Evolutionary conservation across 2,329 filamentous ascomycete species (phyloP).

Genomic region (Pseudocercospora musae): DNA sequence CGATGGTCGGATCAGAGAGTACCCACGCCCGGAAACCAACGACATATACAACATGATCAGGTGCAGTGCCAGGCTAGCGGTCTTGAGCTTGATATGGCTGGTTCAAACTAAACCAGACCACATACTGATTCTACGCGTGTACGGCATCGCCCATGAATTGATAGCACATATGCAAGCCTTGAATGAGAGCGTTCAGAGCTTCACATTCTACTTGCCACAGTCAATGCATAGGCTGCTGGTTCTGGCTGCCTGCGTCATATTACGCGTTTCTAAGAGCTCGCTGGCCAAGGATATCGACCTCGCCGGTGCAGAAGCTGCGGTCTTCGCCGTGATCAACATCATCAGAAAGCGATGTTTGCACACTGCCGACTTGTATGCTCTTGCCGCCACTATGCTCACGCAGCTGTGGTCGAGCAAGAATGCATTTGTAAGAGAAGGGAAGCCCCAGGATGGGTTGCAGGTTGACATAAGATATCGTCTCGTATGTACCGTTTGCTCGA

Average conservation of each 20-base stretch:
- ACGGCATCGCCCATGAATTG: background rate
- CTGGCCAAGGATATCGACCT: conserved; percentile 2
- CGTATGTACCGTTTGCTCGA: too few species aligned
- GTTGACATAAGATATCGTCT: conserved; percentile 10
- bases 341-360: background rate
- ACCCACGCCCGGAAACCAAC: background rate
- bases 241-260: background rate
- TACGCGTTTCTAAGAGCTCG: conserved; percentile 4
- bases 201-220: conserved; percentile 8
- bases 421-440: conserved; percentile 5
- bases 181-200: background rate
- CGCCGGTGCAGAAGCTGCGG: conserved; percentile 1
- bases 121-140: conserved; percentile 1
- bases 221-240: conserved; percentile 1
- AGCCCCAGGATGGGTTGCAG: conserved; percentile 3
- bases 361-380: background rate
- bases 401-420: conserved; percentile 12
- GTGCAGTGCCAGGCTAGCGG: background rate
- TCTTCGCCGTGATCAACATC: background rate
- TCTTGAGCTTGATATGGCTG: conserved; percentile 3
- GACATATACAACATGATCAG: conserved; percentile 1
- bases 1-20: conserved; percentile 1
- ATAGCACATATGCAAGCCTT: background rate
- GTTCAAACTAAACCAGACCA: conserved; percentile 5
- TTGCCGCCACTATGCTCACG: background rate